Base-by-base conservation (phyloP, 108 stramenopile genomes). In the Aurantiochytrium sp. region DNA sequence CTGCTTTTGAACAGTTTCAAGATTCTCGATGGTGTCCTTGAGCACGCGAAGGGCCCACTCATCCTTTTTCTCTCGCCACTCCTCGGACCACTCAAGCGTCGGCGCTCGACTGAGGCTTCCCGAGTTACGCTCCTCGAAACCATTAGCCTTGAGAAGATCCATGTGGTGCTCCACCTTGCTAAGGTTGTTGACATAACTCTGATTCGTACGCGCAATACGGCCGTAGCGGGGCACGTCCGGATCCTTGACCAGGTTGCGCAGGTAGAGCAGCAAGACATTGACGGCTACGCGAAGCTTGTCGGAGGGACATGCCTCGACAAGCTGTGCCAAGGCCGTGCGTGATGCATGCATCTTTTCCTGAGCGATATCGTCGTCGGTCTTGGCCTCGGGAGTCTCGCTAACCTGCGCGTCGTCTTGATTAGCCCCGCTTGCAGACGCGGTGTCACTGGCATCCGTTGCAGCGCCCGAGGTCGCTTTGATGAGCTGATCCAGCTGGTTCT, bases 121-220 rank as follows among this genome's bases (percentile, higher is more conserved):
- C 45, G 45, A 28, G 45, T 47, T 53, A 16, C 51, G 45, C 51
- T 83, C 76, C 49, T 53, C 76, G 23, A 83, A 83, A 16, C 76
- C 76, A 45, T 83, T 83, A 12, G 76, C 76, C 76, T 83, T 83
- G 76, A 83, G 76, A 28, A 83, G 51, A 16, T 83, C 76, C 12
- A 83, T n/a, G 51, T 83, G 76, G 51, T 83, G 76, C 76, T 83
- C 76, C 16, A 83, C 23, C 76, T 83, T 23, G 76, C 76, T 28
- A 6, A 83, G 51, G 51, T 53, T 83, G 76, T 47, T 53, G 49
- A 83, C 49, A 23, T 83, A 83, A 23, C 51, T 47, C 51, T 47
- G 51, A 4, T 83, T 83, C 2, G 76, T 83, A 12, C 76, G 76
- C 19, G 45, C 49, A 83, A 83, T 83, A 25, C 76, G 76, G n/a